phyloP scores from a whole-genome alignment of 345 rosid genomes.

The Lenwebbia sp. region DNA sequence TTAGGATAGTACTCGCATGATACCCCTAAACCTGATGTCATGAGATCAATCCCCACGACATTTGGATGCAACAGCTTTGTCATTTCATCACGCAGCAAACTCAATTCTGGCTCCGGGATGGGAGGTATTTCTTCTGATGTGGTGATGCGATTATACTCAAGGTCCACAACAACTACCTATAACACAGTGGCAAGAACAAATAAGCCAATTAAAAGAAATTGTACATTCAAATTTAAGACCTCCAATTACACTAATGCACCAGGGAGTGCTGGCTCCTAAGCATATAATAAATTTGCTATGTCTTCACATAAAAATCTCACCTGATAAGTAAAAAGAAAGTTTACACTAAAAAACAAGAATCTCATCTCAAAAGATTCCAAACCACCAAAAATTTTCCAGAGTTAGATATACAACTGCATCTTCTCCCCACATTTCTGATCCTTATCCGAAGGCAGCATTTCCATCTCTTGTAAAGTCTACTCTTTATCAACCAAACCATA shows the following conservation, averaged over 20 bases:
- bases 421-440: neutral
- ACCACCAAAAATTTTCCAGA: neutral
- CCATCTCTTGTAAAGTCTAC: neutral
- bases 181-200: conserved; percentile 2
- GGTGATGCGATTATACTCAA: conserved; percentile 72
- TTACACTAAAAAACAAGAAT: neutral
- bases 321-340: neutral
- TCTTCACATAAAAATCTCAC: neutral
- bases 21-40: conserved; percentile 44
- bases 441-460: neutral
- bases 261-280: neutral
- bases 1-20: conserved; percentile 41
- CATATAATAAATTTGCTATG: neutral
- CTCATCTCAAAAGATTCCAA: neutral
- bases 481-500: neutral
- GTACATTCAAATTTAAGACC: neutral
- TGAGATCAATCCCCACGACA: conserved; percentile 78
- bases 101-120: conserved; percentile 93
- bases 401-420: neutral
- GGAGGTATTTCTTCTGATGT: conserved; percentile 92
- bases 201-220: neutral
- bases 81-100: conserved; percentile 67
- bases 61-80: conserved; percentile 73
- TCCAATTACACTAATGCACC: neutral
- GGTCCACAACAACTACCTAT: conserved; percentile 97